phyloP scores from a whole-genome alignment of 169 alveolate genomes.

The Plasmodium coatneyi region DNA sequence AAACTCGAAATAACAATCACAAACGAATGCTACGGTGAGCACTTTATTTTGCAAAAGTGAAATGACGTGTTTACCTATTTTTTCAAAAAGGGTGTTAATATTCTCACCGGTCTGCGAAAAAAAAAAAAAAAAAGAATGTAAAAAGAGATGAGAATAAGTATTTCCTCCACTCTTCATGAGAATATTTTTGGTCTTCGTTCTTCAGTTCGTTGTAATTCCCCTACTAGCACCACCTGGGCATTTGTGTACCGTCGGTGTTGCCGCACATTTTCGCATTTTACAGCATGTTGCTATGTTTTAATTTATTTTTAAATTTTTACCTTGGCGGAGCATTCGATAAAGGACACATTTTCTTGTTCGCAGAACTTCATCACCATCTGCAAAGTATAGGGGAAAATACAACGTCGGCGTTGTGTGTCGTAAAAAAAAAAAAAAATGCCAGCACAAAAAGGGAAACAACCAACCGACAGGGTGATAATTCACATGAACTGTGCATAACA shows the following conservation, averaged over 20 bases:
- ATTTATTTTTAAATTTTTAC: slow-evolving; percentile 26
- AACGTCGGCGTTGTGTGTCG: background rate
- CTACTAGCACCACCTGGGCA: background rate
- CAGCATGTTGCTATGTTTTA: background rate
- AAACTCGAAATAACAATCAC: background rate
- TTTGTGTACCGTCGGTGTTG: background rate
- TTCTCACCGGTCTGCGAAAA: slow-evolving; percentile 79
- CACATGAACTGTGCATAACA: background rate
- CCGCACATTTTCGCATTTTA: background rate
- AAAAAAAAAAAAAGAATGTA: background rate
- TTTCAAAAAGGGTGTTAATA: slow-evolving; percentile 78
- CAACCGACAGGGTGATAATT: background rate
- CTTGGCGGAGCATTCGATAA: slow-evolving; percentile 82
- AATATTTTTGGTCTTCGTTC: background rate
- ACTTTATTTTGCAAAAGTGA: background rate
- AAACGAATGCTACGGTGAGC: background rate
- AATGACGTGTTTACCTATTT: slow-evolving; percentile 52
- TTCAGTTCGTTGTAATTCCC: background rate
- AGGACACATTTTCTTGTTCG: slow-evolving; percentile 64
- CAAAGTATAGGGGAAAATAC: background rate
- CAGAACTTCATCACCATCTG: slow-evolving; percentile 78
- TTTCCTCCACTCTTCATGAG: background rate
- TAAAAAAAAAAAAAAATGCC: background rate
- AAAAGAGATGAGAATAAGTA: background rate
- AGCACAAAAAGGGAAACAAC: background rate